Percentiles rank a stretch among this genome's conserved stretches.
Conservation (phyloP, 345 rosid genomes). For the Hevea brasiliensis region DNA sequence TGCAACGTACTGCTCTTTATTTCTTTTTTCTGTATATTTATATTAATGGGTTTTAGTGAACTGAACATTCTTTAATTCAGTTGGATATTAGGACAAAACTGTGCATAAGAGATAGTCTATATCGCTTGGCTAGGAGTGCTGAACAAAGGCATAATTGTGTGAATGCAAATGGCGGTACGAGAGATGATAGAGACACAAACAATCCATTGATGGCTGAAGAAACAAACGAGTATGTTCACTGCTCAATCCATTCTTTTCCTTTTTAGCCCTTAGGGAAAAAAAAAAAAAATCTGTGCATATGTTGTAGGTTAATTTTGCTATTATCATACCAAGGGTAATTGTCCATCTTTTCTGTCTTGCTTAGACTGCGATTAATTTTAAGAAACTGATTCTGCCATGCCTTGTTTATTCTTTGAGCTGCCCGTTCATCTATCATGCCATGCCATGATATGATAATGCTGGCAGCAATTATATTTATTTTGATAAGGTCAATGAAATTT, state of each 20-base stretch:
- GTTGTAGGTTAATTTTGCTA: not conserved
- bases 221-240: constrained; percentile 58
- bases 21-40: not conserved
- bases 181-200: constrained; percentile 40
- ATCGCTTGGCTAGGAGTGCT: constrained; percentile 89
- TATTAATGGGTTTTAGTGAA: constrained; percentile 12
- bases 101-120: constrained; percentile 89
- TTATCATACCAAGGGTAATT: not conserved
- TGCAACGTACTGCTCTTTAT: not conserved
- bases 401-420: not conserved
- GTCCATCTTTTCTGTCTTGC: not conserved
- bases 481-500: no score
- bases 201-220: constrained; percentile 47
- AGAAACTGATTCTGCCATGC: not conserved
- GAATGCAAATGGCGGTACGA: constrained; percentile 38
- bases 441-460: not conserved
- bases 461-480: no score
- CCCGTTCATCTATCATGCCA: no score
- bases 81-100: constrained; percentile 87
- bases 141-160: constrained; percentile 65
- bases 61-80: constrained; percentile 43
- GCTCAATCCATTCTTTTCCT: not conserved
- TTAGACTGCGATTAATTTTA: no score
- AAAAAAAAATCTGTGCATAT: not conserved
- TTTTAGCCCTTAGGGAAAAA: not conserved